Evolutionary conservation across 192 early-diverging fungal genomes (phyloP).

Genomic region (Spizellomyces sp.): DNA sequence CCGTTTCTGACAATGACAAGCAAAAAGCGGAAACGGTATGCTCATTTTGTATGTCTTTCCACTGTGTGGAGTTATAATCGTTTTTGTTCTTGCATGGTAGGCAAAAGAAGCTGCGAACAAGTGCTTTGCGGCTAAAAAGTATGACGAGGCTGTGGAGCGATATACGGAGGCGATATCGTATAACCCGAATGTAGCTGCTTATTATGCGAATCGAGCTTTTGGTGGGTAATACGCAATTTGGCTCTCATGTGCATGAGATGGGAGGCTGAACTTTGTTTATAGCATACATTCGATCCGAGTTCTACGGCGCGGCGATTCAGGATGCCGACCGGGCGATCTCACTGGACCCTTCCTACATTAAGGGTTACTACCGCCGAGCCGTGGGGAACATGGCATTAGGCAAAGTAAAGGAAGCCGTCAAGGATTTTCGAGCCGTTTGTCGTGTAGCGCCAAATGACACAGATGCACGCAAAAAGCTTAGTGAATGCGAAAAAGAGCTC

Average conservation of each 20-base stretch:
- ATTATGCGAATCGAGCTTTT: constrained; percentile 92
- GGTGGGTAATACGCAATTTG: constrained; percentile 18
- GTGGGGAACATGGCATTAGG: constrained; percentile 84
- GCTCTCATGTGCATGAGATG: not conserved
- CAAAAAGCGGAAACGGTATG: constrained; percentile 42
- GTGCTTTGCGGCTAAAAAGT: constrained; percentile 70
- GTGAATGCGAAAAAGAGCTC: constrained; percentile 90
- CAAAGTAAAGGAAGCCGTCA: constrained; percentile 76
- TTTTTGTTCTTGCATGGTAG: constrained; percentile 13
- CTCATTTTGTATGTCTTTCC: not conserved
- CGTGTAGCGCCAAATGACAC: constrained; percentile 79
- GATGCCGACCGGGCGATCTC: constrained; percentile 85
- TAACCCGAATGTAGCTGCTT: constrained; percentile 81
- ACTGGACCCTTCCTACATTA: constrained; percentile 80
- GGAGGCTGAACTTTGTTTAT: not conserved
- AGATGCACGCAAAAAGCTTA: constrained; percentile 76
- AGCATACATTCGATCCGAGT: constrained; percentile 83
- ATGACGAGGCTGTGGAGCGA: constrained; percentile 84
- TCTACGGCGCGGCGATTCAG: constrained; percentile 69
- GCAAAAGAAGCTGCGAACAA: constrained; percentile 72
- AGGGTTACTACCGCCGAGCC: constrained; percentile 95
- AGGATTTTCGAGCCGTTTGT: constrained; percentile 63
- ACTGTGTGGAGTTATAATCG: not conserved
- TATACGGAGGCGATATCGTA: constrained; percentile 87
- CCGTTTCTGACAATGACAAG: constrained; percentile 38